A percentile compares a stretch with the other conserved stretches of the same genome.
Evolutionary conservation across 2,329 filamentous ascomycete species (phyloP).

Genomic region (Stachybotrys chlorohalonatus): DNA sequence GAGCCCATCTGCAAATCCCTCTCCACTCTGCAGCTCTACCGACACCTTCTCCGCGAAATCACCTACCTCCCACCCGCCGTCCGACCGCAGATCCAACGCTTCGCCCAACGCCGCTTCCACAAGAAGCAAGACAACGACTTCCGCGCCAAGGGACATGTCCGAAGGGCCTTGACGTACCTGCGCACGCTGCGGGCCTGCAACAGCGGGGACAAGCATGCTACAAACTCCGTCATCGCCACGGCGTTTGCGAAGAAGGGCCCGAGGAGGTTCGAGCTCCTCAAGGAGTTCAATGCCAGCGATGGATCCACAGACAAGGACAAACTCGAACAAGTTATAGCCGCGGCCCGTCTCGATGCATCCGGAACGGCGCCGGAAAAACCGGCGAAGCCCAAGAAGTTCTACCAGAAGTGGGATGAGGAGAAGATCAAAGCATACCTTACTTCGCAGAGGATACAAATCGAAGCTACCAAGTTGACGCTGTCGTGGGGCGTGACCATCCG

Average conservation of each 20-base stretch:
- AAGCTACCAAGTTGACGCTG: slow-evolving; percentile 7
- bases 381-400: slow-evolving; percentile 6
- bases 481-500: slow-evolving; percentile 19
- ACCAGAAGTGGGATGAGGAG: slow-evolving; percentile 26
- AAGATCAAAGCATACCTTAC: slow-evolving; percentile 32
- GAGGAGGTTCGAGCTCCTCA: slow-evolving; percentile 38
- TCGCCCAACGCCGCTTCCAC: slow-evolving; percentile 39
- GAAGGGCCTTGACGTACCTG: slow-evolving; percentile 32
- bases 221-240: slow-evolving; percentile 37
- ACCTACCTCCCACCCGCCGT: slow-evolving; percentile 49
- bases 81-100: slow-evolving; percentile 30
- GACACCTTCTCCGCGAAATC: slow-evolving; percentile 50
- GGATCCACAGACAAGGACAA: background rate
- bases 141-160: slow-evolving; percentile 21
- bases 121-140: slow-evolving; percentile 20
- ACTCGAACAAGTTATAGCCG: background rate
- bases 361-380: background rate
- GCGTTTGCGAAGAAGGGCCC: slow-evolving; percentile 46
- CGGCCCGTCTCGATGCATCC: background rate
- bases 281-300: slow-evolving; percentile 21
- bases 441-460: slow-evolving; percentile 30
- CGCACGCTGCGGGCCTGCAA: slow-evolving; percentile 44
- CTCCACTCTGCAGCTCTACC: slow-evolving; percentile 35
- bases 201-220: slow-evolving; percentile 34
- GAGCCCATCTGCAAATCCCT: slow-evolving; percentile 14